Evolutionary conservation across 1,139 yeast genomes (phyloP), one percentile per base, ranked within the genome.

Genomic region (Citeromyces siamensis): DNA sequence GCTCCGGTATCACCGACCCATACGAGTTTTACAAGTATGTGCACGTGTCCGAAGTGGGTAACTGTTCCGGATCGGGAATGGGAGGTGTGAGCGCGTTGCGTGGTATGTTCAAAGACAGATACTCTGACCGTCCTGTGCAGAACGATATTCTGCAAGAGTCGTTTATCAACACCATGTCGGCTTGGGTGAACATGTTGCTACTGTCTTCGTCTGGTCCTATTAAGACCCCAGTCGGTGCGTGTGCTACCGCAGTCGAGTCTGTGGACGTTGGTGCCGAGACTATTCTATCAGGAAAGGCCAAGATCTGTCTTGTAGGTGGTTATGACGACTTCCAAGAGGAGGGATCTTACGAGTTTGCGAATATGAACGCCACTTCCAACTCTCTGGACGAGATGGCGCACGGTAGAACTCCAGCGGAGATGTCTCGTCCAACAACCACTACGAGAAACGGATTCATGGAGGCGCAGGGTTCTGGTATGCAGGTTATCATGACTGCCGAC

Each of bases 11-110:
- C 53, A 85, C 95, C 42, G 98, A 90, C 60, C 98, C 98, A 45
- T 90, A 85, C 59, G 98, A 90, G 68, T 85, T 93, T 71, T 90
- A 90, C 73, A 81, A 90, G 65, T 93, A 90, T 56, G 95, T 93
- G 40, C 98, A 90, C 60, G 94, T 90, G 44, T 86, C 97, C 37
- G 97, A 90, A 64, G 88, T 90, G 49, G 98, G 98, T 68, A 90
- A 90, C 75, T 86, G 97, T 71, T 82, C 95, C 37, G 98, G 98
- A 68, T 86, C 97, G 41, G 98, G 98, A 75, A 88, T 90, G 94
- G 98, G 98, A 64, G 98, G 98, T 79, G 94, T 88, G 48, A 61
- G 81, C 50, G 98, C 98, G 40, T 66, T 90, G 56, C 83, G 94
- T 62, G 96, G 96, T 51, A 90, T 90, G 97, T 90, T 86, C 70